Evolutionary conservation across 768 basidiomycete genomes (phyloP).

Genomic region (Panus rudis): DNA sequence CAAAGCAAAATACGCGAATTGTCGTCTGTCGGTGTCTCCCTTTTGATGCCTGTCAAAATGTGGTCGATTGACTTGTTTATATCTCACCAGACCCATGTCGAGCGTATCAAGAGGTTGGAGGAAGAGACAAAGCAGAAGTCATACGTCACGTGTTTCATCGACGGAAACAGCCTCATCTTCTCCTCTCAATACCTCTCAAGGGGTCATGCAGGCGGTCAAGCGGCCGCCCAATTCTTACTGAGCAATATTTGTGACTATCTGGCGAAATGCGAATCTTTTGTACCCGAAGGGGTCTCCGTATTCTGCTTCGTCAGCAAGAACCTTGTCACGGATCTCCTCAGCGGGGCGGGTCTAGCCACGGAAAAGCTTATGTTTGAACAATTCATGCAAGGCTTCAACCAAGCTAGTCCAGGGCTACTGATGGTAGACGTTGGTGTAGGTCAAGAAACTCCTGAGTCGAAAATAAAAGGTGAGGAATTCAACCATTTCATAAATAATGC

Average conservation of each 20-base stretch:
- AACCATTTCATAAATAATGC: no score
- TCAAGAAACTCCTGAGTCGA: slow-evolving; percentile 71
- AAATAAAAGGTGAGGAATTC: slow-evolving; percentile 80
- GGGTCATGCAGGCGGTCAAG: slow-evolving; percentile 52
- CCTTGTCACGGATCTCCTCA: slow-evolving; percentile 47
- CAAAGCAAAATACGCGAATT: no score
- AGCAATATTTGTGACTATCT: slow-evolving; percentile 23
- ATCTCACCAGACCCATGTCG: no score
- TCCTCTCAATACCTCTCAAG: slow-evolving; percentile 41
- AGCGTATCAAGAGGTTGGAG: no score
- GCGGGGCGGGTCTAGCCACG: slow-evolving; percentile 25
- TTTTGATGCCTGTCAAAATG: no score
- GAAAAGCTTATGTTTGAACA: slow-evolving; percentile 45
- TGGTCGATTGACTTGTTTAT: no score
- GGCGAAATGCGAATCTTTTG: slow-evolving; percentile 39
- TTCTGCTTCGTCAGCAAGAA: slow-evolving; percentile 60
- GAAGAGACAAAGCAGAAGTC: no score
- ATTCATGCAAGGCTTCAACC: slow-evolving; percentile 64
- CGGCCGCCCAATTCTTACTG: slow-evolving; percentile 43
- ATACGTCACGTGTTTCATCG: slow-evolving; percentile 44
- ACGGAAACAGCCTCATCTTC: slow-evolving; percentile 63
- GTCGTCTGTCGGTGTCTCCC: no score
- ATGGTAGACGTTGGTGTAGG: slow-evolving; percentile 65
- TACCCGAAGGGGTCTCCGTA: slow-evolving; percentile 58
- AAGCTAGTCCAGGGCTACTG: slow-evolving; percentile 57